A percentile compares a stretch with the other conserved stretches of the same genome.
These are phyloP conservation scores for Neonectria coccinea DNA, from an alignment of 2,329 filamentous ascomycete species.

Conservation along the genomic window DNA sequence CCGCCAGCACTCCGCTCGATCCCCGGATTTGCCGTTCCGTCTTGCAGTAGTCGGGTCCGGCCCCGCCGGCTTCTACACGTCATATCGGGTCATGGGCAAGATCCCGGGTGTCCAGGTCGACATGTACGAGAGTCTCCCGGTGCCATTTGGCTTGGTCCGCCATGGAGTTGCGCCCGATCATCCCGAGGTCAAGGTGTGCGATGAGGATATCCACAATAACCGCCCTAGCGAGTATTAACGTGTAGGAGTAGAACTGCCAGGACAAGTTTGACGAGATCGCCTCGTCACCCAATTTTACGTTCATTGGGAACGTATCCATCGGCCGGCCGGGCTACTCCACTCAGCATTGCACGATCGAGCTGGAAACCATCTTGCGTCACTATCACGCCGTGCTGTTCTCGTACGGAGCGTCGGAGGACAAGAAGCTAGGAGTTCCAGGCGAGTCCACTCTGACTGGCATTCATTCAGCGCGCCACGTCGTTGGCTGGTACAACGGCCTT, in stretches of 20 bases:
- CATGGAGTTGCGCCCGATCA: constrained; percentile 99
- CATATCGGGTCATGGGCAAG: constrained; percentile 84
- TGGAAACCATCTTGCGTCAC: constrained; percentile 77
- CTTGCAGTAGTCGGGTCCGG: constrained; percentile 93
- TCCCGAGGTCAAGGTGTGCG: constrained; percentile 89
- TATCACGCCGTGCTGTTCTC: constrained; percentile 95
- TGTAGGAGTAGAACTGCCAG: constrained; percentile 80
- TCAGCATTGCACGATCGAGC: constrained; percentile 66
- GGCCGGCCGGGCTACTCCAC: constrained; percentile 63
- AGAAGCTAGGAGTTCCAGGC: constrained; percentile 80
- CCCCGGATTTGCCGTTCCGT: constrained; percentile 69
- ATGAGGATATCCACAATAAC: neutral
- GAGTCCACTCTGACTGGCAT: constrained; percentile 80
- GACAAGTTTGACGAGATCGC: constrained; percentile 94
- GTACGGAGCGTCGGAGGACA: constrained; percentile 90
- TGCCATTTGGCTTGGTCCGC: constrained; percentile 91
- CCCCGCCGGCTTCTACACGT: constrained; percentile 95
- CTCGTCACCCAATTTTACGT: constrained; percentile 83
- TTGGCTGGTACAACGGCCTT: constrained; percentile 98
- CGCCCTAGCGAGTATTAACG: neutral
- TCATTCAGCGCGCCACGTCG: constrained; percentile 90
- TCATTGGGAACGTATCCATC: constrained; percentile 88
- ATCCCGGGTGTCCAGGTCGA: constrained; percentile 80
- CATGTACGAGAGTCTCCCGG: constrained; percentile 96
- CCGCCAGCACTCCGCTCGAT: constrained; percentile 29